Base-by-base conservation (phyloP, 108 stramenopile species). In the Pseudonitzschia multiseries region DNA sequence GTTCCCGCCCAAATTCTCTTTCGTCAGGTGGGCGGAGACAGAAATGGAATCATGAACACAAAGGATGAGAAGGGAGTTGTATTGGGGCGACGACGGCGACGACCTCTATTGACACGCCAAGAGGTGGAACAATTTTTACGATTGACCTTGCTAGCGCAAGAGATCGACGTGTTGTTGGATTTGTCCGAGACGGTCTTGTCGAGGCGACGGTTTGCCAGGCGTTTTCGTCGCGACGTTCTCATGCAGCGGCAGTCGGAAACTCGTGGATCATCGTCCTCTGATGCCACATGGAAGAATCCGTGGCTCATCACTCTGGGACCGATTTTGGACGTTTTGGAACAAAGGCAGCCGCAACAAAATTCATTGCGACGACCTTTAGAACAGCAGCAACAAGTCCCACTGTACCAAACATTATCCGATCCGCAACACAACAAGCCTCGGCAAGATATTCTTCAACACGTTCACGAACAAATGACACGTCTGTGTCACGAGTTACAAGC, bases 81-180 rank as follows among this genome's bases (percentile, higher is more conserved):
- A 63, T 17, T 3, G n/a, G n/a, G 54, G 21, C 60, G 44, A 18
- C 24, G 70, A n/a, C 44, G 36, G 0, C 4, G 6, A 20, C 61
- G 33, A 4, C 82, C 77, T 22, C 59, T 83, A 12, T 48, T 83
- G 41, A 72, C 74, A 10, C 59, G 74, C 14, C 59, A 67, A 18
- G 82, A 83, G 67, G 74, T 66, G 24, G 68, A 83, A 48, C 59
- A 64, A 15, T 75, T 83, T 50, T 21, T 83, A 20, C 46, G 56
- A 51, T 40, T 83, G 20, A n/a, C 51, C 18, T 46, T 74, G 1
- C 24, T 71, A 27, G 77, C 77, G 0, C 77, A 78, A 68, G 82
- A 78, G 46, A 61, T 83, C 40, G 82, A 83, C 51, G 69, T 56
- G 13, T 56, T 83, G 41, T 40, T 71, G 4, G 40, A 41, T 12